Conservation (phyloP, 371 early-diverging fungal genomes). For the Actinomortierella wolfii region DNA sequence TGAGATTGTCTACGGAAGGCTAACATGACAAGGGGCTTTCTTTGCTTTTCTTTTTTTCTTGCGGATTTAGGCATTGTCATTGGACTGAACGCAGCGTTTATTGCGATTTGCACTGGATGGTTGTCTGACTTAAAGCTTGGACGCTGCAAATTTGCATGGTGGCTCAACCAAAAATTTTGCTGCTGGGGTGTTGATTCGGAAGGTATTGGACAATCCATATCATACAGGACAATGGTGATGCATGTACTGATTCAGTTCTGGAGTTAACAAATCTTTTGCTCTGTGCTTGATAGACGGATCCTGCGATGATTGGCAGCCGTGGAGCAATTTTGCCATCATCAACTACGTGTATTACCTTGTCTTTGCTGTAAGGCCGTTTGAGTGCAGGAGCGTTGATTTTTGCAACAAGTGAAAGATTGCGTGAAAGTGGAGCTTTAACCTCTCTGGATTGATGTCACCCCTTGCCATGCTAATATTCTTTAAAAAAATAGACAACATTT, state of each 20-base stretch:
- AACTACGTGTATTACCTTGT: conserved; percentile 65
- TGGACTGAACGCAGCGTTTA: conserved; percentile 81
- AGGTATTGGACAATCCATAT: conserved; percentile 59
- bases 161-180: conserved; percentile 94
- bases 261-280: conserved; percentile 9
- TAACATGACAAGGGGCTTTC: conserved; percentile 7
- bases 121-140: conserved; percentile 87
- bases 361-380: conserved; percentile 56
- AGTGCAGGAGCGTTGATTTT: too few relatives aligned
- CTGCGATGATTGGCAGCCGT: conserved; percentile 49
- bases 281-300: conserved; percentile 29
- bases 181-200: conserved; percentile 82
- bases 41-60: not conserved
- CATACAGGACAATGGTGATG: conserved; percentile 53
- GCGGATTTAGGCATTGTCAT: conserved; percentile 71
- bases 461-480: too few relatives aligned
- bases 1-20: not conserved
- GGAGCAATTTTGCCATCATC: conserved; percentile 53
- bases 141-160: conserved; percentile 88
- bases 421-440: too few relatives aligned
- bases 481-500: conserved; percentile 58
- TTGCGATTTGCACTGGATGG: conserved; percentile 88
- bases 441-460: too few relatives aligned
- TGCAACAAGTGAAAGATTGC: too few relatives aligned
- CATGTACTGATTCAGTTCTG: conserved; percentile 45